These are phyloP conservation scores for Cordia subcordata DNA, from an alignment of 257 asterid genomes.

Conservation along the genomic window DNA sequence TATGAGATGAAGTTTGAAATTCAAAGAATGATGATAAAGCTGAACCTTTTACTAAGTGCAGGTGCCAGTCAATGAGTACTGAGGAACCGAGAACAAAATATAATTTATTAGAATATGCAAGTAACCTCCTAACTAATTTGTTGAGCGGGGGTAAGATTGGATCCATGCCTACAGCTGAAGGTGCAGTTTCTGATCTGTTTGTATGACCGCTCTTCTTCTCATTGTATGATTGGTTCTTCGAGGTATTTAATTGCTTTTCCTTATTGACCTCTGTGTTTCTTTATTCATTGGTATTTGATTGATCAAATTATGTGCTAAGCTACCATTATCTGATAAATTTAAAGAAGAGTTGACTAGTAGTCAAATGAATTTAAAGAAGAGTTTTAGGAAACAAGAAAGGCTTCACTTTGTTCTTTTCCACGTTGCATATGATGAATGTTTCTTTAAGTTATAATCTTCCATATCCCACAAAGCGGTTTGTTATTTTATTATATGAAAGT, in stretches of 20 bases:
- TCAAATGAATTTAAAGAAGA: too few relatives aligned
- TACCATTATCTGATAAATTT: background rate
- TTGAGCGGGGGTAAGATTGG: conserved; percentile 79
- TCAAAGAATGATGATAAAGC: background rate
- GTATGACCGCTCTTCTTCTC: conserved; percentile 87
- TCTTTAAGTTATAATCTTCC: too few relatives aligned
- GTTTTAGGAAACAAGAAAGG: too few relatives aligned
- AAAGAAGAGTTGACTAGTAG: too few relatives aligned
- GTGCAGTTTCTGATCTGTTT: conserved; percentile 91
- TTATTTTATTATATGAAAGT: too few relatives aligned
- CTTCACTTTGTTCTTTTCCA: too few relatives aligned
- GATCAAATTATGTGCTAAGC: background rate
- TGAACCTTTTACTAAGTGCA: conserved; percentile 19
- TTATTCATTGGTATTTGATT: background rate
- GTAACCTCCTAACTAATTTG: conserved; percentile 86
- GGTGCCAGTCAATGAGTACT: conserved; percentile 64
- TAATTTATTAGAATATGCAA: conserved; percentile 77
- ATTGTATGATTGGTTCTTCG: conserved; percentile 82
- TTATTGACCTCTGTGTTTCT: background rate
- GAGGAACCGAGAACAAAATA: conserved; percentile 56
- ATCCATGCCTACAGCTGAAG: conserved; percentile 93
- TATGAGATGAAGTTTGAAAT: background rate
- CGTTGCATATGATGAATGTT: too few relatives aligned
- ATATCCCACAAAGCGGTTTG: too few relatives aligned
- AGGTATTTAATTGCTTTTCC: conserved; percentile 67